Evolutionary conservation across 2,329 filamentous ascomycete genomes (phyloP).

Genomic region (Xylariales sp.): DNA sequence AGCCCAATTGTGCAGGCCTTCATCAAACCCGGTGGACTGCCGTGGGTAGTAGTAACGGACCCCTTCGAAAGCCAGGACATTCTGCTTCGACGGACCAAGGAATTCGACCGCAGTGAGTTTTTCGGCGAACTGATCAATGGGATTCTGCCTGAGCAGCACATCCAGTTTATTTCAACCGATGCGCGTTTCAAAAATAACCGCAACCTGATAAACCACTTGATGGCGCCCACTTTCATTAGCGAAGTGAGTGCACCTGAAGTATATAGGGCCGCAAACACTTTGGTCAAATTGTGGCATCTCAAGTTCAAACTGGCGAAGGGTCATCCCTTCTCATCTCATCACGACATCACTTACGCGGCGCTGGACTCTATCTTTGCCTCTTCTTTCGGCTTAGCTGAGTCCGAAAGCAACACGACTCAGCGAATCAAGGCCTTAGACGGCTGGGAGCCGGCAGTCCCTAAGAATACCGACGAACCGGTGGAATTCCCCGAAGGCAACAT

Average conservation of each 20-base stretch:
- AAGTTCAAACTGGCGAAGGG: constrained; percentile 28
- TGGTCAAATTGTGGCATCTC: constrained; percentile 30
- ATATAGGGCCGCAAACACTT: constrained; percentile 23
- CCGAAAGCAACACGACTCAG: constrained; percentile 3
- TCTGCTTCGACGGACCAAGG: constrained; percentile 35
- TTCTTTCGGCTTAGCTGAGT: constrained; percentile 15
- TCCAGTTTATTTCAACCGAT: constrained; percentile 25
- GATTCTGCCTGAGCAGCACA: constrained; percentile 29
- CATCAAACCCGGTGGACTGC: constrained; percentile 35
- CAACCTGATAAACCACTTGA: constrained; percentile 32
- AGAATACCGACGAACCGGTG: constrained; percentile 16
- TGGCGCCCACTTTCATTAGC: constrained; percentile 31
- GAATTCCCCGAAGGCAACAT: constrained; percentile 16
- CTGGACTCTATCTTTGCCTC: constrained; percentile 28
- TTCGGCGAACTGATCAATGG: constrained; percentile 27
- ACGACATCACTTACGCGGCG: constrained; percentile 27
- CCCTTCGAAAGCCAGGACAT: constrained; percentile 39
- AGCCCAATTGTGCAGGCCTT: constrained; percentile 44
- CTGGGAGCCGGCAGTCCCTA: constrained; percentile 13
- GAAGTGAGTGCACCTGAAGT: constrained; percentile 29
- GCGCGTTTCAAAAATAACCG: constrained; percentile 20
- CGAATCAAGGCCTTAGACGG: constrained; percentile 9
- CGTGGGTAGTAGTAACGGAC: constrained; percentile 39
- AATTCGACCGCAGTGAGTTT: constrained; percentile 38
- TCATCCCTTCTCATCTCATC: constrained; percentile 24